Conservation (phyloP, 2,329 filamentous ascomycete species). For the Penicillium sp. region DNA sequence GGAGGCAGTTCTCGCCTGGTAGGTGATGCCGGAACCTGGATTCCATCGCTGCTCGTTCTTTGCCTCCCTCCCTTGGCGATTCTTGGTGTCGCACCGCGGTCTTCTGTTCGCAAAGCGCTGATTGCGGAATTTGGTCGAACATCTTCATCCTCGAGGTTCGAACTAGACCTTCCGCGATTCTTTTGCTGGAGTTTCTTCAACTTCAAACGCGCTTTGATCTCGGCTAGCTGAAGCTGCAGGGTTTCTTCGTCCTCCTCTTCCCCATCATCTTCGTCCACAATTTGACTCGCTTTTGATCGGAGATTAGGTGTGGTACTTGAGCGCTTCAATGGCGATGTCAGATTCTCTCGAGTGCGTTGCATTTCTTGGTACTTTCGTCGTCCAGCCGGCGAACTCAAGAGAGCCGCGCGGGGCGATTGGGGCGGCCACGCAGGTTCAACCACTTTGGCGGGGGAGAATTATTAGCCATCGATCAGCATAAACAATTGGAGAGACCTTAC, state of each 20-base stretch:
- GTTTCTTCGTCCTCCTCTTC: constrained; percentile 86
- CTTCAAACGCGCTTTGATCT: constrained; percentile 83
- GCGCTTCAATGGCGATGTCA: constrained; percentile 64
- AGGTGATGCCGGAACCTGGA: constrained; percentile 78
- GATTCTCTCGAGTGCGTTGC: constrained; percentile 65
- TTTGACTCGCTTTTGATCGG: constrained; percentile 33
- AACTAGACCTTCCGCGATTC: constrained; percentile 34
- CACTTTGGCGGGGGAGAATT: constrained; percentile 29
- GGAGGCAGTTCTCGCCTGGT: constrained; percentile 52
- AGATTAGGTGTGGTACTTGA: constrained; percentile 45
- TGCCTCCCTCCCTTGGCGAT: constrained; percentile 15
- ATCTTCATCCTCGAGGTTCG: constrained; percentile 25
- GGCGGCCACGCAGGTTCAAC: constrained; percentile 59
- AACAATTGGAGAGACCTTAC: neutral
- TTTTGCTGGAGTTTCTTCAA: constrained; percentile 77
- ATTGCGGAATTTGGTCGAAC: constrained; percentile 29
- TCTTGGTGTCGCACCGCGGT: constrained; percentile 16
- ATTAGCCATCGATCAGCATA: constrained; percentile 4
- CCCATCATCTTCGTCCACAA: constrained; percentile 50
- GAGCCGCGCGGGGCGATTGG: constrained; percentile 61
- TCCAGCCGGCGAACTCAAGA: constrained; percentile 72
- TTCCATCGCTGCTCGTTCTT: constrained; percentile 30
- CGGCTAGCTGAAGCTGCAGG: constrained; percentile 78
- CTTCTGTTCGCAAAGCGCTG: constrained; percentile 23
- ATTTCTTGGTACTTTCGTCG: constrained; percentile 71